Base-by-base conservation (phyloP, 345 rosid genomes). In the Populus ilicifolia region DNA sequence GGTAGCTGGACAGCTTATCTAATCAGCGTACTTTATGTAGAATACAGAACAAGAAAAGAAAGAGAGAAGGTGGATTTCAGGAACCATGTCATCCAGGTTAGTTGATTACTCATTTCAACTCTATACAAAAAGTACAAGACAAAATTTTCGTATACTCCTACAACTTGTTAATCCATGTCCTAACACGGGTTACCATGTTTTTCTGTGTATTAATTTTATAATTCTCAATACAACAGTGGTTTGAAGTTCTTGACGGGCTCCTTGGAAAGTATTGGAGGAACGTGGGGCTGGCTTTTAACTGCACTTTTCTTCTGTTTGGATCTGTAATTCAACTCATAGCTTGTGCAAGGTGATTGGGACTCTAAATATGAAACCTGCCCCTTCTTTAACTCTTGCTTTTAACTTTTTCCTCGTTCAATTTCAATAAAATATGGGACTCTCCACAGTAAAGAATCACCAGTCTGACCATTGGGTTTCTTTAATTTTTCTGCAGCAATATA, bases 1-100 rank as follows among this genome's bases (percentile, higher is more conserved):
- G 99, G 99, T 3, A 96, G 99, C 79, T 96, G 99, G 99, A 96
- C 99, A 1, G 98, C 99, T 71, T 96, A 96, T 82, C 90, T 96
- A 38, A 96, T 96, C 11, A 96, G 99, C 78, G 74, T 88, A 63
- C 99, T 96, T 81, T 96, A 96, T 48, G 94, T 96, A 17, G 99
- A 96, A 83, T 96, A 93, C 87, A 91, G 99, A 83, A 93, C 99
- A 33, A 89, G 99, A 78, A 93, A 91, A 79, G 96, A 96, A 81
- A 85, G 98, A 86, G 98, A 96, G 72, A 96, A 96, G 82, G 96
- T 86, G 67, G 96, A 96, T 88, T 96, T 96, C 92, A 90, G 98
- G 67, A 95, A 92, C 89, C 99, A 95, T 82, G 99, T 95, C 80
- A 95, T 95, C 81, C 99, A 95, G 94, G 98, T 92, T 29, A 68